These are phyloP conservation scores for Talaromyces trachyspermus DNA, from an alignment of 495 filamentous ascomycete species.

Conservation along the genomic window DNA sequence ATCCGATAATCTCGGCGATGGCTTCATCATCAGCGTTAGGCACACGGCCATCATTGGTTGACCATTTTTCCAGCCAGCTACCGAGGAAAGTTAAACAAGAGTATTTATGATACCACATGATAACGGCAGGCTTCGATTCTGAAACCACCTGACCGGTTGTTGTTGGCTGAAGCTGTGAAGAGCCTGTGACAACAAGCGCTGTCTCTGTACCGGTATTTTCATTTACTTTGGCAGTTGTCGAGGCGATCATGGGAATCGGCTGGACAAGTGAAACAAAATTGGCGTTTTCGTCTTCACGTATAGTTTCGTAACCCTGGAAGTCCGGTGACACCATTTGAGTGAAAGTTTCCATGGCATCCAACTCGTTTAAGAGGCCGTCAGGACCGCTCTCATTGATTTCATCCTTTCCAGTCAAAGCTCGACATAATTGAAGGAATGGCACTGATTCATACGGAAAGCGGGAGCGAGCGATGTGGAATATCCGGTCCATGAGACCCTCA, in stretches of 20 bases:
- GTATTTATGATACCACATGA: conserved; percentile 63
- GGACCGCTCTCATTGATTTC: conserved; percentile 42
- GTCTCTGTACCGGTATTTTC: conserved; percentile 16
- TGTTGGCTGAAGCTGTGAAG: conserved; percentile 45
- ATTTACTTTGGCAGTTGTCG: conserved; percentile 15
- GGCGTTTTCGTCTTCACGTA: conserved; percentile 76
- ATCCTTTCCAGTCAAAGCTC: conserved; percentile 39
- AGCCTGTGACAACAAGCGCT: conserved; percentile 31
- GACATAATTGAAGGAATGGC: conserved; percentile 66
- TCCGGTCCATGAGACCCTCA: conserved; percentile 41
- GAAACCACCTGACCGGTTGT: conserved; percentile 65
- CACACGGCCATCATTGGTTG: conserved; percentile 29
- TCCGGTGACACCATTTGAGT: conserved; percentile 60
- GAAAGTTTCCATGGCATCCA: conserved; percentile 59
- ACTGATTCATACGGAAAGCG: conserved; percentile 82
- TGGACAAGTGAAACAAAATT: conserved; percentile 46
- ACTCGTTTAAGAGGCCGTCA: conserved; percentile 41
- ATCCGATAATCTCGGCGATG: conserved; percentile 54
- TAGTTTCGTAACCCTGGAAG: conserved; percentile 64
- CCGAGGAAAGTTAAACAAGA: conserved; percentile 73
- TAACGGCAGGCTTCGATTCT: conserved; percentile 56
- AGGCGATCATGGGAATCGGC: conserved; percentile 34
- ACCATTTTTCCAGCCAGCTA: conserved; percentile 58
- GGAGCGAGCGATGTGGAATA: conserved; percentile 55
- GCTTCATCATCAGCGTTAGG: conserved; percentile 36